These are phyloP conservation scores for Selenicereus undatus DNA, from an alignment of 148 eudicot species.

Conservation along the genomic window DNA sequence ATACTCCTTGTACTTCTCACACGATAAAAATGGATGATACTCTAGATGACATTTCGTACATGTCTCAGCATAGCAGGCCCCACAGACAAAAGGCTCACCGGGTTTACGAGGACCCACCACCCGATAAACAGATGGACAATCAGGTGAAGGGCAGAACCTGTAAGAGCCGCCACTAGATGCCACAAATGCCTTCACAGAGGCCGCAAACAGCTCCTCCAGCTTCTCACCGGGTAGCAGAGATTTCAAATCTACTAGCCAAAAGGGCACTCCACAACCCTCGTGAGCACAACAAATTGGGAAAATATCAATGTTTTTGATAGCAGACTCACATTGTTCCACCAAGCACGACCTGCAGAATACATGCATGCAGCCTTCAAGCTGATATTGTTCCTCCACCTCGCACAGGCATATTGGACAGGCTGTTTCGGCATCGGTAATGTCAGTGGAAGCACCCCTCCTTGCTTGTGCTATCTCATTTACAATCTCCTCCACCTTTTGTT, in stretches of 20 bases:
- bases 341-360: slow-evolving; percentile 71
- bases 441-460: slow-evolving; percentile 19
- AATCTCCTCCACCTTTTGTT: slow-evolving; percentile 60
- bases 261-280: slow-evolving; percentile 52
- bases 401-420: slow-evolving; percentile 82
- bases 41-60: slow-evolving; percentile 84
- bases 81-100: slow-evolving; percentile 60
- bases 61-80: slow-evolving; percentile 77
- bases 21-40: slow-evolving; percentile 65
- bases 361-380: slow-evolving; percentile 65
- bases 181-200: slow-evolving; percentile 73
- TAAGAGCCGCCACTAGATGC: slow-evolving; percentile 53
- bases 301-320: slow-evolving; percentile 60
- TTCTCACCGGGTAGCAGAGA: slow-evolving; percentile 48
- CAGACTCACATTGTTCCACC: slow-evolving; percentile 82
- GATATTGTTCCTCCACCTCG: slow-evolving; percentile 63
- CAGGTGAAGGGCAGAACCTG: slow-evolving; percentile 92
- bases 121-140: slow-evolving; percentile 76
- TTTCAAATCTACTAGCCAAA: slow-evolving; percentile 58
- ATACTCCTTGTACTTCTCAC: slow-evolving; percentile 66
- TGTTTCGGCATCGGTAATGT: slow-evolving; percentile 21
- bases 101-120: slow-evolving; percentile 34
- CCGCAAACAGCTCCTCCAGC: slow-evolving; percentile 76
- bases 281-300: slow-evolving; percentile 63
- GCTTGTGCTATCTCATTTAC: slow-evolving; percentile 49